Evolutionary conservation across 257 asterid species (phyloP).

Genomic region (Marsdenia floribunda): DNA sequence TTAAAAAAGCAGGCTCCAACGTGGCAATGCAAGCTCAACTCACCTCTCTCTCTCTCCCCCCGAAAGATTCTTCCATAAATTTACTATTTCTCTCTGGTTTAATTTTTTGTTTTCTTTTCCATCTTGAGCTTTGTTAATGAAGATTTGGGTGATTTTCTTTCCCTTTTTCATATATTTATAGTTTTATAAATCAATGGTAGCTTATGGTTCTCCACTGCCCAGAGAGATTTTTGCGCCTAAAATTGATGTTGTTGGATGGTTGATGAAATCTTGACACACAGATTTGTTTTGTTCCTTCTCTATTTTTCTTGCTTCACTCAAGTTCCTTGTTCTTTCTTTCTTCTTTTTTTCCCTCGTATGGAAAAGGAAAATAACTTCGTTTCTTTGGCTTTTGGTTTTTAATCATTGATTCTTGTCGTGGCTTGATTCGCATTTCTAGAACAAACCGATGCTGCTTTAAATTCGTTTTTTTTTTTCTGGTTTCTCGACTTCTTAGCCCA

Average conservation of each 20-base stretch:
- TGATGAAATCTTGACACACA: conserved; percentile 11
- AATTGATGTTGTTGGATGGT: neutral
- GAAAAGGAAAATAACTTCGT: conserved; percentile 30
- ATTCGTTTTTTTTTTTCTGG: conserved; percentile 11
- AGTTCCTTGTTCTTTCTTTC: neutral
- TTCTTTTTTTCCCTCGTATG: no score
- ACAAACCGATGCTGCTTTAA: conserved; percentile 16
- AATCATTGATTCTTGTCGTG: conserved; percentile 25
- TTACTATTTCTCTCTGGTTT: neutral
- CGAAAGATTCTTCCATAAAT: conserved; percentile 12
- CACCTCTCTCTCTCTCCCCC: neutral
- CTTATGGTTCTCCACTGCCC: neutral
- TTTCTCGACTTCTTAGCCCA: neutral
- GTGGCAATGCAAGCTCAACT: conserved; percentile 27
- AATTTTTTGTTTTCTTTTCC: neutral
- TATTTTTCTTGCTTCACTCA: neutral
- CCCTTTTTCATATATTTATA: neutral
- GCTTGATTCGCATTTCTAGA: conserved; percentile 24
- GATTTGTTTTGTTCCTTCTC: neutral
- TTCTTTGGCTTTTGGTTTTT: conserved; percentile 33
- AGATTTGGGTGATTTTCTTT: neutral
- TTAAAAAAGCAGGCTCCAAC: conserved; percentile 2
- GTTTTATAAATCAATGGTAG: neutral
- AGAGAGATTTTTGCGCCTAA: neutral
- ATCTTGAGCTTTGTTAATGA: conserved; percentile 5